Evolutionary conservation across 2,329 filamentous ascomycete species (phyloP).

Genomic region (Cytospora mali): DNA sequence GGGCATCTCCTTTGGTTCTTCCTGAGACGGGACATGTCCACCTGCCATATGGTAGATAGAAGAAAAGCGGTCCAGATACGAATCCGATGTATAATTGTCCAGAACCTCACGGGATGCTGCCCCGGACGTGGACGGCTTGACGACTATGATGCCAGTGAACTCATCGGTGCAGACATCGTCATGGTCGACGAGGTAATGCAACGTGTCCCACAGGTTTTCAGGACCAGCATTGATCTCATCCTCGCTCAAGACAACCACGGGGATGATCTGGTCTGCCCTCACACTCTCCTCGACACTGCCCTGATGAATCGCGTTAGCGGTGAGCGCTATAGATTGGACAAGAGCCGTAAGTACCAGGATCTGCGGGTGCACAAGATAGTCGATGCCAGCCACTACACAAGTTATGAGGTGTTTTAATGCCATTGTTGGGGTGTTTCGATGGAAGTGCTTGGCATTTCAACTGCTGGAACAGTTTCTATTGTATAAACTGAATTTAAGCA

Average conservation of each 20-base stretch:
- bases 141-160: slow-evolving; percentile 43
- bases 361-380: slow-evolving; percentile 45
- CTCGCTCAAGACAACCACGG: slow-evolving; percentile 44
- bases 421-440: slow-evolving; percentile 15
- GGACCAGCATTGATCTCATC: slow-evolving; percentile 39
- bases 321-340: not conserved
- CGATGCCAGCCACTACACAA: slow-evolving; percentile 41
- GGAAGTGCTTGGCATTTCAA: not conserved
- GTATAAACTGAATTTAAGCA: not conserved
- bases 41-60: slow-evolving; percentile 13
- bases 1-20: slow-evolving; percentile 33
- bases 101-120: slow-evolving; percentile 1
- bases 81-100: not conserved
- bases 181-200: slow-evolving; percentile 38
- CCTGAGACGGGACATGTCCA: not conserved
- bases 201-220: slow-evolving; percentile 38
- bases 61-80: slow-evolving; percentile 2
- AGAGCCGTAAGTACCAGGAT: slow-evolving; percentile 37
- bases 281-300: slow-evolving; percentile 47
- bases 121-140: slow-evolving; percentile 38
- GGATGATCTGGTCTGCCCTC: slow-evolving; percentile 44
- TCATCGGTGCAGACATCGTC: slow-evolving; percentile 46
- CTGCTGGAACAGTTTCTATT: not conserved
- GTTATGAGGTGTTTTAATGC: slow-evolving; percentile 30
- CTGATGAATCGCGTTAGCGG: slow-evolving; percentile 32